Evolutionary conservation across 176 grass and related monocot species (phyloP).

Genomic region (Rhipidocladum racemiflorum): DNA sequence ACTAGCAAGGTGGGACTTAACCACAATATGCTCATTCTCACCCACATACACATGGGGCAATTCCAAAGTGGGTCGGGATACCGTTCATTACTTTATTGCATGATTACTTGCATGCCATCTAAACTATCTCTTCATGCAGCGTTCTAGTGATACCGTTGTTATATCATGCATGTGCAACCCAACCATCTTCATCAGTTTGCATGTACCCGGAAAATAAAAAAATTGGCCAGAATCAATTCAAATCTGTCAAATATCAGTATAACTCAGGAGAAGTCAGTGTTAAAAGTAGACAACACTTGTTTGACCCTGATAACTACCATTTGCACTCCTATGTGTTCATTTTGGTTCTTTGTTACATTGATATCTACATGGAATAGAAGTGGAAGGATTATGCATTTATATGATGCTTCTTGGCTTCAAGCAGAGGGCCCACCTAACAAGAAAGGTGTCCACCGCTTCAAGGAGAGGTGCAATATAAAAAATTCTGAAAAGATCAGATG

Average conservation of each 20-base stretch:
- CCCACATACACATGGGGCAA: neutral
- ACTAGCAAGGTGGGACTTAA: neutral
- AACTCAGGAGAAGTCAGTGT: neutral
- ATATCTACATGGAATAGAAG: constrained; percentile 24
- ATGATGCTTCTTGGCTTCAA: constrained; percentile 3
- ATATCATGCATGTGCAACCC: neutral
- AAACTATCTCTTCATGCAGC: constrained; percentile 23
- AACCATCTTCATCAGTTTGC: neutral
- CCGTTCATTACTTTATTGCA: neutral
- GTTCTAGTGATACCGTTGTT: neutral
- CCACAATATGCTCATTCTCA: neutral
- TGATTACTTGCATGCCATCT: neutral
- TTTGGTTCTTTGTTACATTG: neutral
- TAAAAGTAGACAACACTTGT: neutral
- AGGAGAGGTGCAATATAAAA: constrained; percentile 21
- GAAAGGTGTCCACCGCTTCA: constrained; percentile 16
- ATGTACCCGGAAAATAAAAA: neutral
- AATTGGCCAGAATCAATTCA: neutral
- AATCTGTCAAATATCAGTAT: neutral
- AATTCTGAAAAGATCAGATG: constrained; percentile 29
- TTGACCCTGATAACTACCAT: neutral
- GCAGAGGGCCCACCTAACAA: constrained; percentile 24
- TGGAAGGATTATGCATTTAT: constrained; percentile 5
- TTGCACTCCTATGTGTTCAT: constrained; percentile 4
- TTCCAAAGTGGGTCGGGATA: neutral